Conservation (phyloP, 2,329 filamentous ascomycete genomes). For the Ophiostoma perfectum region DNA sequence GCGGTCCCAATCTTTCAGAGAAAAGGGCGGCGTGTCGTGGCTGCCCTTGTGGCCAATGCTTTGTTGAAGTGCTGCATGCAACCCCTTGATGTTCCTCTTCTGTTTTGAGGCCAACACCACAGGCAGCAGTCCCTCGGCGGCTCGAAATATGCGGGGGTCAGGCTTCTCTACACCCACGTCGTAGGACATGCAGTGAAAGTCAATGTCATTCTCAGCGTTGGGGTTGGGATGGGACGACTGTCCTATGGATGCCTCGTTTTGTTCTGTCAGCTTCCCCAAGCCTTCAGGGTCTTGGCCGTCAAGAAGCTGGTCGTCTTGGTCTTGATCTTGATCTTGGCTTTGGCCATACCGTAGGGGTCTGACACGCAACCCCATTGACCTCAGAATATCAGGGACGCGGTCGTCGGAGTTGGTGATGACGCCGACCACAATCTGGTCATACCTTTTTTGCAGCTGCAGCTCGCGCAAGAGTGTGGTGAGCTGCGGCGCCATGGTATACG, state of each 20-base stretch:
- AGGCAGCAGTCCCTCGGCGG: constrained; percentile 42
- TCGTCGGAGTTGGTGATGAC: constrained; percentile 60
- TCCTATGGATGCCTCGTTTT: not conserved
- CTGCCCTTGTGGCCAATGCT: not conserved
- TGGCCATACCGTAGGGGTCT: constrained; percentile 33
- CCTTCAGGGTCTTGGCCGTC: no score
- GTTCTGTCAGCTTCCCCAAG: not conserved
- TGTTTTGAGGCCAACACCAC: not conserved
- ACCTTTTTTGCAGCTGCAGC: constrained; percentile 28
- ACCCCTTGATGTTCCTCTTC: not conserved
- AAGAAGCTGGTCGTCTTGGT: no score
- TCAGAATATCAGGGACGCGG: constrained; percentile 50
- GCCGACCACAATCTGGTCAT: constrained; percentile 41
- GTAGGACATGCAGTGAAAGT: constrained; percentile 58
- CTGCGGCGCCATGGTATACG: constrained; percentile 46
- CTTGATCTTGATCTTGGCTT: not conserved
- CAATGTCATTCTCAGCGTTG: constrained; percentile 35
- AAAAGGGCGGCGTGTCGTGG: not conserved
- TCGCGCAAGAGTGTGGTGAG: constrained; percentile 40
- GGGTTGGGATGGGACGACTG: no score
- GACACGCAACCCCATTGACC: constrained; percentile 48
- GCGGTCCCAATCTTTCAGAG: constrained; percentile 20
- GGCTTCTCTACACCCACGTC: constrained; percentile 59
- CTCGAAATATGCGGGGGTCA: constrained; percentile 48
- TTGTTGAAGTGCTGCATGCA: not conserved